phyloP scores from a whole-genome alignment of 2,329 filamentous ascomycete species.

The Colletotrichum somersetense region DNA sequence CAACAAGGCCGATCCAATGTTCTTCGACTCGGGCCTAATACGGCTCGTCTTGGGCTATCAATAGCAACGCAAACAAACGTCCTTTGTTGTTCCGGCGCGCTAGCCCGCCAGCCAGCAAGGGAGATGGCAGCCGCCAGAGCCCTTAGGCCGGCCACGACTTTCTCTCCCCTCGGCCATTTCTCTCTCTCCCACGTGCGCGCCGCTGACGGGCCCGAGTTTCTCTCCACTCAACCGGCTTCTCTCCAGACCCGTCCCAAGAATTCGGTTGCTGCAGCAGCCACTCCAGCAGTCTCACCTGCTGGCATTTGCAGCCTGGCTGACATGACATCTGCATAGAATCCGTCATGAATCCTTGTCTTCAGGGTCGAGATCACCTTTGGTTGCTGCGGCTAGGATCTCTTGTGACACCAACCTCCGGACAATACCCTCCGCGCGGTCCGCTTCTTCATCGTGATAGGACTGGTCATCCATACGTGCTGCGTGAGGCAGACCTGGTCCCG shows the following conservation, averaged over 20 bases:
- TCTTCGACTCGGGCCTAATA: background rate
- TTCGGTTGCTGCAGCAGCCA: conserved; percentile 23
- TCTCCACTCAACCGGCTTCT: background rate
- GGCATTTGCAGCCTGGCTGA: background rate
- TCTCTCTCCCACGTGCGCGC: background rate
- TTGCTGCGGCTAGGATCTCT: background rate
- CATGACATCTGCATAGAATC: conserved; percentile 7
- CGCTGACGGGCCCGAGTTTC: conserved; percentile 13
- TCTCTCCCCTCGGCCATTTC: background rate
- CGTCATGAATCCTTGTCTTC: conserved; percentile 23
- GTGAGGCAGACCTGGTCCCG: background rate
- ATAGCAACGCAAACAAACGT: conserved; percentile 3
- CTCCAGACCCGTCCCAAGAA: conserved; percentile 19
- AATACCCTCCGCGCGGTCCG: background rate
- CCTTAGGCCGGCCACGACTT: background rate
- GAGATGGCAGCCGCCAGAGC: background rate
- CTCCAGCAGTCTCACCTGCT: background rate
- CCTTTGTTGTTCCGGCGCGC: background rate
- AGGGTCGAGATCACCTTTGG: background rate
- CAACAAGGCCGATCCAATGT: background rate
- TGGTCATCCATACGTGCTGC: background rate
- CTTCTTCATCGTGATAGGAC: background rate
- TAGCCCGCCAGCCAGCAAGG: background rate
- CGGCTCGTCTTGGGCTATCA: background rate
- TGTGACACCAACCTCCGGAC: background rate